Evolutionary conservation across 306 rosid species (phyloP).

Genomic region (Lotus japonicus): DNA sequence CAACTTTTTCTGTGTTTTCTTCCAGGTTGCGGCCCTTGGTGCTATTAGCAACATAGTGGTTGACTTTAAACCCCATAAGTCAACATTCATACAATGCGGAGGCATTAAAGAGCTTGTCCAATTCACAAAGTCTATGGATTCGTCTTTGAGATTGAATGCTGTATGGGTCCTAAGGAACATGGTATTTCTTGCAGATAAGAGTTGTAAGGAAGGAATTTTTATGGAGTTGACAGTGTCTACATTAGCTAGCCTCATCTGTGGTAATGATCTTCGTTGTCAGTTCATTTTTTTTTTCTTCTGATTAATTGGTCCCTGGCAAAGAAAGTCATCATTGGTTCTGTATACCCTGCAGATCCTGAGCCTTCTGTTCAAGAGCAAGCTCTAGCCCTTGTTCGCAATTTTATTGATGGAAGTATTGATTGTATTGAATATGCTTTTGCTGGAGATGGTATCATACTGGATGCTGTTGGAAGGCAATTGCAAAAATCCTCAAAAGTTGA

Average conservation of each 20-base stretch:
- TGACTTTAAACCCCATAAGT: constrained; percentile 56
- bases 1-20: constrained; percentile 20
- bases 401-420: constrained; percentile 73
- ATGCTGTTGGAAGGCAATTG: constrained; percentile 75
- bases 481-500: constrained; percentile 53
- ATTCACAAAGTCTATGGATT: constrained; percentile 84
- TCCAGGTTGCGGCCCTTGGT: constrained; percentile 87
- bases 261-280: constrained; percentile 31
- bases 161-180: constrained; percentile 87
- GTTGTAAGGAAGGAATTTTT: constrained; percentile 56
- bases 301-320: constrained; percentile 7
- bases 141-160: constrained; percentile 64
- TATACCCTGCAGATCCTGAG: constrained; percentile 67
- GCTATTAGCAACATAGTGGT: constrained; percentile 77
- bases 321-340: constrained; percentile 13
- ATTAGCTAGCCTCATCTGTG: constrained; percentile 71
- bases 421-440: constrained; percentile 60
- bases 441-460: constrained; percentile 67
- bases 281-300: constrained; percentile 2
- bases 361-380: constrained; percentile 81
- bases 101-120: constrained; percentile 77
- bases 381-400: constrained; percentile 80
- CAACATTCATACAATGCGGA: constrained; percentile 60
- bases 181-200: constrained; percentile 69
- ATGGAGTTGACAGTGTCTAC: constrained; percentile 66